phyloP scores from a whole-genome alignment of 345 rosid species.

The Kernera saxatilis region DNA sequence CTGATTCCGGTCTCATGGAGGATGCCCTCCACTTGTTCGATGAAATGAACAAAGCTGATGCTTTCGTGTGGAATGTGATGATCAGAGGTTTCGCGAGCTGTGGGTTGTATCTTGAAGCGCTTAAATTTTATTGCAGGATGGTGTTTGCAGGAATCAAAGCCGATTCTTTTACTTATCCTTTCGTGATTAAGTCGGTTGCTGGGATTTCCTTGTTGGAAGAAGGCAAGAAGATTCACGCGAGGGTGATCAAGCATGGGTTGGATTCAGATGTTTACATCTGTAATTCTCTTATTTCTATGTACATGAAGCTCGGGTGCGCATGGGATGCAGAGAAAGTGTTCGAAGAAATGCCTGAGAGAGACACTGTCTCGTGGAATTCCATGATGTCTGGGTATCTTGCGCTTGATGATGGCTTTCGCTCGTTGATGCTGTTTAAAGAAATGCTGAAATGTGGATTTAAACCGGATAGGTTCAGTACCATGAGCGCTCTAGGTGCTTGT shows the following conservation, averaged over 20 bases:
- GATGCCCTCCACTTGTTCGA: conserved; percentile 64
- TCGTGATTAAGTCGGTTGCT: conserved; percentile 62
- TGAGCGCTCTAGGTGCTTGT: conserved; percentile 56
- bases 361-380: conserved; percentile 75
- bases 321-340: conserved; percentile 57
- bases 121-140: conserved; percentile 46
- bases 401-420: conserved; percentile 41
- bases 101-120: conserved; percentile 44
- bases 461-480: conserved; percentile 50
- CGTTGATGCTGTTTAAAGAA: conserved; percentile 42
- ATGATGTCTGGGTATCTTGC: conserved; percentile 60
- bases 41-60: conserved; percentile 48
- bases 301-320: conserved; percentile 46
- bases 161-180: conserved; percentile 62
- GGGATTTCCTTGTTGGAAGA: conserved; percentile 31
- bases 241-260: conserved; percentile 52
- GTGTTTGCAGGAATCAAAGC: conserved; percentile 36
- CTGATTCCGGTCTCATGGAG: conserved; percentile 41
- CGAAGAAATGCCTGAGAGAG: conserved; percentile 59
- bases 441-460: conserved; percentile 38
- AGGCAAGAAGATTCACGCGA: conserved; percentile 53
- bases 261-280: conserved; percentile 52
- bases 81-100: conserved; percentile 48
- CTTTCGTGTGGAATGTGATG: conserved; percentile 56
- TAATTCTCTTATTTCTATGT: conserved; percentile 59